A percentile compares a stretch with the other conserved stretches of the same genome.
Evolutionary conservation across 78 protist species (phyloP).

Genomic region (Dictyostelium capitatum): DNA sequence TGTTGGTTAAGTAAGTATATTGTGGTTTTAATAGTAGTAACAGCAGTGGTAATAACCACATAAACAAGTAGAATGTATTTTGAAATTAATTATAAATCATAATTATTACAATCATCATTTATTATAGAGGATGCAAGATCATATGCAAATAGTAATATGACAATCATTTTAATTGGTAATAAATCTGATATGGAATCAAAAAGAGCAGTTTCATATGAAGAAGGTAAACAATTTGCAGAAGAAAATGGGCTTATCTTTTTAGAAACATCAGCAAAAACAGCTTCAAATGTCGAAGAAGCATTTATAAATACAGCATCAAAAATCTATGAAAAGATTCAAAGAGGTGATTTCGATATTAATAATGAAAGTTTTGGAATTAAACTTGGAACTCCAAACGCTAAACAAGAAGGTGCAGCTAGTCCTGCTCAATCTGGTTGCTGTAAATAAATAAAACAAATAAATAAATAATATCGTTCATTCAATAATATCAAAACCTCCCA

Average conservation of each 20-base stretch:
- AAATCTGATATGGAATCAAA: constrained; percentile 94
- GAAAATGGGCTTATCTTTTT: constrained; percentile 96
- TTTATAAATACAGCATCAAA: constrained; percentile 88
- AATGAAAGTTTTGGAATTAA: constrained; percentile 78
- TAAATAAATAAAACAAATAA: background rate
- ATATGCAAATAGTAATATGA: constrained; percentile 78
- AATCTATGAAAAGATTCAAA: constrained; percentile 90
- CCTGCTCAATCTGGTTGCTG: constrained; percentile 30
- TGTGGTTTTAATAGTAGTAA: background rate
- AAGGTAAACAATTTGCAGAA: constrained; percentile 96
- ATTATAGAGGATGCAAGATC: constrained; percentile 88
- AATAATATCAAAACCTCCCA: too few species aligned
- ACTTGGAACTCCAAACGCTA: constrained; percentile 39
- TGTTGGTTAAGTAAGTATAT: constrained; percentile 87
- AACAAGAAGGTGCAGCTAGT: constrained; percentile 1
- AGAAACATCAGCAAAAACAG: constrained; percentile 99
- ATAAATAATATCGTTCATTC: too few species aligned
- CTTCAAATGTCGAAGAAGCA: constrained; percentile 97
- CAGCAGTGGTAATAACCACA: background rate
- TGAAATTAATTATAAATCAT: background rate
- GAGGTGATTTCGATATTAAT: constrained; percentile 86
- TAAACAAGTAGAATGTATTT: too few species aligned
- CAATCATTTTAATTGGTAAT: constrained; percentile 96
- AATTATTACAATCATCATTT: background rate
- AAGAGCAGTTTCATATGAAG: constrained; percentile 95